phyloP scores from a whole-genome alignment of 208 protist species.

The Trypanosoma conorhini region DNA sequence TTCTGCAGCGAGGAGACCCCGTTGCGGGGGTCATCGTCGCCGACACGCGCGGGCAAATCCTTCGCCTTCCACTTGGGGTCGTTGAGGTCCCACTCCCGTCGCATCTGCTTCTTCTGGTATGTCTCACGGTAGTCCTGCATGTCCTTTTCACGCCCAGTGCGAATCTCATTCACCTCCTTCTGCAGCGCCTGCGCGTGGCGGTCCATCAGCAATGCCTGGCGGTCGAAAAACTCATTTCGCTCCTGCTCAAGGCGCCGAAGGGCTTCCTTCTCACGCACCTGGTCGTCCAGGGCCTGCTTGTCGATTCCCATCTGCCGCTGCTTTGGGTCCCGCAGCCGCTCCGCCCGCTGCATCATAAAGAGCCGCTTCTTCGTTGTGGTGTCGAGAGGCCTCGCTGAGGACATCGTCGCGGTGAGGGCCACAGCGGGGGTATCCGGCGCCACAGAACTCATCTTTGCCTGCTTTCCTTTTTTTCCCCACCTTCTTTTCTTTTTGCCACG shows the following conservation, averaged over 20 bases:
- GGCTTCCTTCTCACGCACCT: conserved; percentile 90
- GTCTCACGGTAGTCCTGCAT: conserved; percentile 83
- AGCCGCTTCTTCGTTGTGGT: conserved; percentile 70
- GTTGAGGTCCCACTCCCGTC: conserved; percentile 92
- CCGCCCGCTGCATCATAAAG: conserved; percentile 87
- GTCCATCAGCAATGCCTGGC: conserved; percentile 88
- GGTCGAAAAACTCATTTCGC: conserved; percentile 85
- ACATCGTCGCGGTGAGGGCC: neutral
- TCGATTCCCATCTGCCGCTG: conserved; percentile 93
- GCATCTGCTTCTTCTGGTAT: conserved; percentile 84
- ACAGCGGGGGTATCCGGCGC: conserved; percentile 12
- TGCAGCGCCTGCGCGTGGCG: conserved; percentile 86
- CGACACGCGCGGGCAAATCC: conserved; percentile 84
- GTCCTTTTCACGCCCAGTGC: conserved; percentile 74
- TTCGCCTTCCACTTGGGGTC: conserved; percentile 77
- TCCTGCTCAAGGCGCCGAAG: conserved; percentile 83
- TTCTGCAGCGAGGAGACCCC: conserved; percentile 84
- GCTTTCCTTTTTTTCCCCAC: conserved; percentile 5
- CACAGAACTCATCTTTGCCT: conserved; percentile 8
- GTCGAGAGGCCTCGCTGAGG: neutral
- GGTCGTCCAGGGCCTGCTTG: conserved; percentile 84
- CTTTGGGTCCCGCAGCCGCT: conserved; percentile 92
- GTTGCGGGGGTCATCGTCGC: conserved; percentile 90
- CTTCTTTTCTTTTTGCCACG: neutral
- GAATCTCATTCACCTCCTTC: conserved; percentile 85